Percentiles rank a stretch among this genome's conserved stretches.
These are phyloP conservation scores for Rhodotorula sp. DNA, from an alignment of 1,284 basidiomycete species.

Conservation along the genomic window DNA sequence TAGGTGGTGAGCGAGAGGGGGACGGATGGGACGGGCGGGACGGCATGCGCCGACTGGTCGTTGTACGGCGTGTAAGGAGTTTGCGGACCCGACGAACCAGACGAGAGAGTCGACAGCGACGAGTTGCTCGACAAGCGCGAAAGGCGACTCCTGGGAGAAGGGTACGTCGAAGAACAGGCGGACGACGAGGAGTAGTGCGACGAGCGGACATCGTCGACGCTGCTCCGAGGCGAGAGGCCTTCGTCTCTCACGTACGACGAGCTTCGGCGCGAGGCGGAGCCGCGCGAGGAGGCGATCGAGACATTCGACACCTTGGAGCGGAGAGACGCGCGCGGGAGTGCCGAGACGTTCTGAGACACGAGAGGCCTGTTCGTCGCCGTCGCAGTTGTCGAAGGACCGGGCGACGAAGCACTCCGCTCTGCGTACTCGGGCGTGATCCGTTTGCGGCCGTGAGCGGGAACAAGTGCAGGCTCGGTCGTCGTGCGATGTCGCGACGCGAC, in stretches of 20 bases:
- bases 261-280: background rate
- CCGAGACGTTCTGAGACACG: background rate
- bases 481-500: too few relatives aligned
- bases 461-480: background rate
- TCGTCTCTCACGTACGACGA: constrained; percentile 3
- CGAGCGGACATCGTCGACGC: background rate
- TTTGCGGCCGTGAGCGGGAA: background rate
- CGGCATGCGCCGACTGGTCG: background rate
- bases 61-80: constrained; percentile 4
- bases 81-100: constrained; percentile 7
- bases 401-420: background rate
- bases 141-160: background rate
- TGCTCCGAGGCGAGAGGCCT: background rate
- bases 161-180: background rate
- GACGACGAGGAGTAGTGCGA: background rate
- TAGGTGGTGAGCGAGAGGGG: background rate
- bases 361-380: too few relatives aligned
- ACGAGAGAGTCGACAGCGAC: constrained; percentile 7
- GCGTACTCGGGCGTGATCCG: constrained; percentile 9
- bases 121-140: constrained; percentile 9
- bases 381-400: background rate
- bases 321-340: background rate
- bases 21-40: background rate
- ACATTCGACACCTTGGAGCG: background rate
- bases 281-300: constrained; percentile 3